Percentiles rank a stretch among this genome's conserved stretches.
phyloP scores from a whole-genome alignment of 257 asterid species.

The Jasminum sambac region DNA sequence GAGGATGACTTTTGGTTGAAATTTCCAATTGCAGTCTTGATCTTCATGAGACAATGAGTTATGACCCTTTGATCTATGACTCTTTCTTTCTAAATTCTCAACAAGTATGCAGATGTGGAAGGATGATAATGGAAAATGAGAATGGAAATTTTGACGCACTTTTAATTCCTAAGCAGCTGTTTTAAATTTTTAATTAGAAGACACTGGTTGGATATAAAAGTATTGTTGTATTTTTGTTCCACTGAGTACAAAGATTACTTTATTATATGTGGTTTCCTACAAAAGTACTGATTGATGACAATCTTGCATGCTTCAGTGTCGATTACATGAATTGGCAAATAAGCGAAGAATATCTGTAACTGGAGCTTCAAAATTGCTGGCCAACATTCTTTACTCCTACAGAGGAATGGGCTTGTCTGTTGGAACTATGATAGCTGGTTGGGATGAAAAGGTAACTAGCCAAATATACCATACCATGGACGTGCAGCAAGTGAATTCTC shows the following conservation, averaged over 20 bases:
- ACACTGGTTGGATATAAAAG: background rate
- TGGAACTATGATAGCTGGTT: constrained; percentile 98
- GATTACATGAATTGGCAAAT: constrained; percentile 89
- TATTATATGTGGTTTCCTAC: constrained; percentile 3
- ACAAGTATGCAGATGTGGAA: background rate
- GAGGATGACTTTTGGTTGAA: background rate
- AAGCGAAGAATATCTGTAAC: constrained; percentile 93
- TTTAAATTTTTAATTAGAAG: background rate
- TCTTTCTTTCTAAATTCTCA: background rate
- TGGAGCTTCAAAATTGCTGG: constrained; percentile 89
- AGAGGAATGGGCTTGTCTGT: constrained; percentile 97
- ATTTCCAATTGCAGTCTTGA: background rate
- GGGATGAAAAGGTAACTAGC: constrained; percentile 86
- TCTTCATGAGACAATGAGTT: background rate
- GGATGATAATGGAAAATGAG: background rate
- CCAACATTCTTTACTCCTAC: constrained; percentile 86
- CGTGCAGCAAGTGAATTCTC: background rate
- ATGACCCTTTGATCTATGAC: background rate
- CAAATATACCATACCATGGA: constrained; percentile 5
- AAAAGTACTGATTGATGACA: constrained; percentile 17
- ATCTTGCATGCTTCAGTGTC: constrained; percentile 58
- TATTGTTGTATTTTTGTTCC: background rate
- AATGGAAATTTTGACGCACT: background rate
- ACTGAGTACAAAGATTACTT: background rate
- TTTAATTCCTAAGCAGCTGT: background rate